A percentile compares a stretch with the other conserved stretches of the same genome.
Evolutionary conservation across 371 early-diverging fungal genomes (phyloP).

Genomic region (Entomophthora muscae): DNA sequence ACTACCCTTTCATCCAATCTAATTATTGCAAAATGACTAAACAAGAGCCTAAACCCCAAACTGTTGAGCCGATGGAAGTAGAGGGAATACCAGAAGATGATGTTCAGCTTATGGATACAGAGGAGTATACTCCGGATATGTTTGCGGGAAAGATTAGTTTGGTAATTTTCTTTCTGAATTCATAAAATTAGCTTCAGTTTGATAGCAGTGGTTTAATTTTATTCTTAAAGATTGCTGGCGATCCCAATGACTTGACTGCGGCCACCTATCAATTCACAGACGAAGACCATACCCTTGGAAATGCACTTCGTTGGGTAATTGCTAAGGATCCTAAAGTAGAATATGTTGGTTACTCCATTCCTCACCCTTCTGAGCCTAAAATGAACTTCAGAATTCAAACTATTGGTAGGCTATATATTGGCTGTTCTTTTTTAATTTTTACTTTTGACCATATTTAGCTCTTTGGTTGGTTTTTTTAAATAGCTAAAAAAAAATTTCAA

Average conservation of each 20-base stretch:
- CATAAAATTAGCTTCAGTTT: not conserved
- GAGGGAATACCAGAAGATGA: not conserved
- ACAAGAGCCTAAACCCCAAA: not conserved
- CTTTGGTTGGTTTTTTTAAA: not conserved
- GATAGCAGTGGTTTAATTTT: not conserved
- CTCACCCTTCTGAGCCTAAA: conserved; percentile 97
- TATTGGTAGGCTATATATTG: conserved; percentile 17
- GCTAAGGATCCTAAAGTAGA: conserved; percentile 89
- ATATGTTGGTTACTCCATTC: conserved; percentile 97
- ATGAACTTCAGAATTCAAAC: conserved; percentile 92
- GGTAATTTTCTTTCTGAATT: not conserved
- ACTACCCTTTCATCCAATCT: too few species aligned
- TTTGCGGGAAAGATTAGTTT: not conserved
- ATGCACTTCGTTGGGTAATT: conserved; percentile 76
- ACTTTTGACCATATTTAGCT: not conserved
- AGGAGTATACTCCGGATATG: not conserved
- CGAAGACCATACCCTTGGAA: conserved; percentile 96
- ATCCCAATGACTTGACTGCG: conserved; percentile 36
- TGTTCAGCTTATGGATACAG: not conserved
- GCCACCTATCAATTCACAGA: conserved; percentile 75
- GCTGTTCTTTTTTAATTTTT: too few species aligned
- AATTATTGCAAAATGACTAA: too few species aligned
- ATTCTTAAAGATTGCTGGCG: not conserved
- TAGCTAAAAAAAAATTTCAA: too few species aligned
- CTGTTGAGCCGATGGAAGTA: not conserved